Percentiles rank a stretch among this genome's conserved stretches.
Evolutionary conservation across 371 early-diverging fungal species (phyloP).

Genomic region (Batkoa obscura): DNA sequence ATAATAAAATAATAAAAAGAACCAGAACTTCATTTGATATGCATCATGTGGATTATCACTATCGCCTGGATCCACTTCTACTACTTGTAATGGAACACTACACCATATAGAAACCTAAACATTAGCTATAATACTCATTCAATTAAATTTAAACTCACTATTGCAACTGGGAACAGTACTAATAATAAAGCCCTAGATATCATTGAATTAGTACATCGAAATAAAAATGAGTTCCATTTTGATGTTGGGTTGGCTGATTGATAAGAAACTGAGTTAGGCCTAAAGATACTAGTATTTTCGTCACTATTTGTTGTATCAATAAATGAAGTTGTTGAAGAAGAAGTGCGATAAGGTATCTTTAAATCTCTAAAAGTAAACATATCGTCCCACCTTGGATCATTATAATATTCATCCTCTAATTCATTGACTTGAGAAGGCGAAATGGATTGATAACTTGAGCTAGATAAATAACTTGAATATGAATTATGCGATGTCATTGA

Average conservation of each 20-base stretch:
- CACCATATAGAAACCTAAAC: not conserved
- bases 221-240: not conserved
- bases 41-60: not conserved
- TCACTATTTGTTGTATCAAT: not conserved
- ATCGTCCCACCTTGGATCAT: conserved; percentile 6
- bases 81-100: not conserved
- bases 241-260: not conserved
- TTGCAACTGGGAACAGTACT: conserved; percentile 2
- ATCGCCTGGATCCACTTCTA: not conserved
- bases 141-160: not conserved
- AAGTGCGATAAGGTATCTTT: not conserved
- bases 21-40: conserved; percentile 38
- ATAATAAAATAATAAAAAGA: conserved; percentile 52
- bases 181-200: not conserved
- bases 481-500: too few species aligned
- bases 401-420: conserved; percentile 2
- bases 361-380: conserved; percentile 5
- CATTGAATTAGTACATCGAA: conserved; percentile 1
- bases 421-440: not conserved
- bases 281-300: too few species aligned
- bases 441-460: too few species aligned
- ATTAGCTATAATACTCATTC: too few species aligned
- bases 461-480: too few species aligned
- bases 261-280: too few species aligned
- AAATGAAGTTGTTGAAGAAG: not conserved